These are phyloP conservation scores for Rubus idaeus DNA, from an alignment of 306 rosid genomes.

Conservation along the genomic window DNA sequence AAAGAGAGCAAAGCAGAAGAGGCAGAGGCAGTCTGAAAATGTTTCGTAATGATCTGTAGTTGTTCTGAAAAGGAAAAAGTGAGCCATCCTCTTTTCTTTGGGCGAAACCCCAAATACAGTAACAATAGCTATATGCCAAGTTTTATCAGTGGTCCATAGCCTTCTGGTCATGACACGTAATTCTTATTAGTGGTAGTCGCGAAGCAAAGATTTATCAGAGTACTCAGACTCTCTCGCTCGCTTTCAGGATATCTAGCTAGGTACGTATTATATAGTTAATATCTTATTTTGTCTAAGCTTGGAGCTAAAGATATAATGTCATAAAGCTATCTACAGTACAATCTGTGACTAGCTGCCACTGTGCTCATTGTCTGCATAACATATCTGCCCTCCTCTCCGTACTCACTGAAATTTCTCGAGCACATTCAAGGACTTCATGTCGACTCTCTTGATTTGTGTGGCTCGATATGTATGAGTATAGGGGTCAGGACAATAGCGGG, in stretches of 20 bases:
- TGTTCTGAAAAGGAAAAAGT: conserved; percentile 68
- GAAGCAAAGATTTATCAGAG: conserved; percentile 36
- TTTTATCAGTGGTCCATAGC: conserved; percentile 58
- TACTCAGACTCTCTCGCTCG: conserved; percentile 13
- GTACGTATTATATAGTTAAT: neutral
- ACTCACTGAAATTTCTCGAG: conserved; percentile 68
- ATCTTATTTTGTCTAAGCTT: conserved; percentile 18
- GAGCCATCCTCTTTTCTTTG: conserved; percentile 46
- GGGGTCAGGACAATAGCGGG: too few relatives aligned
- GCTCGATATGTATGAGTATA: neutral
- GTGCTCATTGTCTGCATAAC: conserved; percentile 63
- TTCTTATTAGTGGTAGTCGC: neutral
- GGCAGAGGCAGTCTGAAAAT: conserved; percentile 33
- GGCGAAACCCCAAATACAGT: conserved; percentile 77
- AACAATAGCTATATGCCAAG: conserved; percentile 2
- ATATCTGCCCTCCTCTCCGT: conserved; percentile 61
- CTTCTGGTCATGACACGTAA: conserved; percentile 30
- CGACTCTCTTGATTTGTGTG: conserved; percentile 5
- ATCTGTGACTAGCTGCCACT: conserved; percentile 53
- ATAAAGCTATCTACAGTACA: conserved; percentile 54
- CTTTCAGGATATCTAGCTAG: neutral
- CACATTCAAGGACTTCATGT: conserved; percentile 12
- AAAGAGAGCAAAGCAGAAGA: conserved; percentile 5
- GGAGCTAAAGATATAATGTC: conserved; percentile 23
- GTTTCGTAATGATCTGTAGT: conserved; percentile 40